These are phyloP conservation scores for Ophiostoma ulmi DNA, from an alignment of 2,329 filamentous ascomycete genomes.

Conservation along the genomic window DNA sequence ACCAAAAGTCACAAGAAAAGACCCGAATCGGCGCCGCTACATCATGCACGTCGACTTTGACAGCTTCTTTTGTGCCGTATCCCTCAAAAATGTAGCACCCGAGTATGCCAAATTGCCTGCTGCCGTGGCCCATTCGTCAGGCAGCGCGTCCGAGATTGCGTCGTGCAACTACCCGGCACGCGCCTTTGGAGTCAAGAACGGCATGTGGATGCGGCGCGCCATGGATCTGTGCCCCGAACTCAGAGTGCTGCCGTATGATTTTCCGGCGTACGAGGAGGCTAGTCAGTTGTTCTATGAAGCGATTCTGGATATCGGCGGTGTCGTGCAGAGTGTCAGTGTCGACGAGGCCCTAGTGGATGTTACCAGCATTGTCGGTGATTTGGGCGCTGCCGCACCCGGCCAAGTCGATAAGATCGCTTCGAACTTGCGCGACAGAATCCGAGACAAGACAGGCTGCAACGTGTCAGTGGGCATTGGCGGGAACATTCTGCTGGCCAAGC, in stretches of 20 bases:
- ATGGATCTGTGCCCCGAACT: constrained; percentile 76
- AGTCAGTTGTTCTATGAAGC: constrained; percentile 83
- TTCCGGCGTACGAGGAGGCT: constrained; percentile 87
- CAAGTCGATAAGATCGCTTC: constrained; percentile 69
- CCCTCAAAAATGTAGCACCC: constrained; percentile 71
- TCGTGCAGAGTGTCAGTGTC: constrained; percentile 93
- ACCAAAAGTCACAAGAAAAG: constrained; percentile 41
- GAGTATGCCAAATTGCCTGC: constrained; percentile 73
- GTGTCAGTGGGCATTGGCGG: constrained; percentile 90
- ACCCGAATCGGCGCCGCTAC: constrained; percentile 65
- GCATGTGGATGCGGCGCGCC: constrained; percentile 98
- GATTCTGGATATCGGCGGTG: constrained; percentile 70
- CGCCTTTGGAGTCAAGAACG: constrained; percentile 83
- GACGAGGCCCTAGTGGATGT: constrained; percentile 91
- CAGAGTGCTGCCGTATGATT: constrained; percentile 91
- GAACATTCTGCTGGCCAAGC: constrained; percentile 86
- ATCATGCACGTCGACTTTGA: constrained; percentile 97
- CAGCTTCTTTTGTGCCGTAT: constrained; percentile 95
- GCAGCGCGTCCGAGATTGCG: constrained; percentile 34
- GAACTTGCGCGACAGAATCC: constrained; percentile 62
- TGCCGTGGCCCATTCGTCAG: constrained; percentile 81
- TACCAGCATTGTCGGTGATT: constrained; percentile 60
- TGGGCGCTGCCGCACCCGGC: constrained; percentile 44
- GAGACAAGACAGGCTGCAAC: constrained; percentile 70
- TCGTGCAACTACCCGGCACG: constrained; percentile 60